Evolutionary conservation across 495 filamentous ascomycete genomes (phyloP), one percentile per base, ranked within the genome.

Genomic region (Schizothecium vesticola): DNA sequence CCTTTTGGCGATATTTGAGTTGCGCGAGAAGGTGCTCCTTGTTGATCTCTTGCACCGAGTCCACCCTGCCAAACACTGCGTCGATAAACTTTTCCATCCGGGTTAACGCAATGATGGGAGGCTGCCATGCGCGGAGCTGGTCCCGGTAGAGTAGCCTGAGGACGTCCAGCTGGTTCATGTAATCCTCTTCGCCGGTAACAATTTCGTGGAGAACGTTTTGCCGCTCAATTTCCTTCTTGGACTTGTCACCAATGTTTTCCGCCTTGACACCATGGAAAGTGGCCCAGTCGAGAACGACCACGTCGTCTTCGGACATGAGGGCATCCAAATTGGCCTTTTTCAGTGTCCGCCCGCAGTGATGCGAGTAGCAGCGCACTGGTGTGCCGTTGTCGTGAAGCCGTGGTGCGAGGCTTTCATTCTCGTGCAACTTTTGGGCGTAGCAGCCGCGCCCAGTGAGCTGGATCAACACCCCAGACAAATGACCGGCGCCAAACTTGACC

Each of bases 141-240:
- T 99, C 96, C 64, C 94, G 85, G 75, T 98, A 99, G 5, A 98
- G 84, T 7, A 89, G 81, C 12, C 92, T 87, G 56, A 99, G 80
- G 33, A 98, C 89, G 71, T 93, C 89, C 55, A 98, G 83, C 71
- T 94, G 90, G 61, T 89, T 88, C 84, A 98, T 96, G 75, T 89
- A 99, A 3, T 86, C 83, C 73, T 97, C 93, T 77, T 99, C 95
- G 10, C 91, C 93, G 21, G 92, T 93, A 29, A 99, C 91, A 70
- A 98, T 96, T 79, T 99, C 95, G 78, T 99, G 95, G 31, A 98
- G 79, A 67, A 92, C 92, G 76, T 98, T 97, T 74, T 99, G 95
- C 43, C 93, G 88, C 72, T 96, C 89, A 57, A 98, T 83, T 76
- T 99, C 95, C 77, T 96, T 97, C 80, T 90, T 94, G 60, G 86